Base-by-base conservation (phyloP, 2,329 filamentous ascomycete species). In the Trichophyton simii region DNA sequence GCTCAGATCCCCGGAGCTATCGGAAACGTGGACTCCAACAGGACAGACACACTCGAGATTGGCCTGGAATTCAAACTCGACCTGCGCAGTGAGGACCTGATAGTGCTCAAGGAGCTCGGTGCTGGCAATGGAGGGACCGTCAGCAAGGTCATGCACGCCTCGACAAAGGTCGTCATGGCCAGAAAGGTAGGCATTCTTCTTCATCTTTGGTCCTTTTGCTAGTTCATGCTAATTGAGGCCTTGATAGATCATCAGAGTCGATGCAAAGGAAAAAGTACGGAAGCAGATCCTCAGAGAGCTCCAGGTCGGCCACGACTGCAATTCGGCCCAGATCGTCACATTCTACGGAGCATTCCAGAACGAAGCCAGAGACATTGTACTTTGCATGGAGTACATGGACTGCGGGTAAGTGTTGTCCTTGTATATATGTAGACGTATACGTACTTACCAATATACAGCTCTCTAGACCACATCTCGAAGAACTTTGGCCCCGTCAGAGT, bases 361-460 rank as follows among this genome's bases (percentile, higher is more conserved):
- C 72, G 89, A 95, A 71, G 91, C 91, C 64, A 92, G 95, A 72
- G 94, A 99, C 77, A 95, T 99, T 63, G 95, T 97, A 68, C 92
- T 99, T 87, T 99, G 94, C 75, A 99, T 99, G 94, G 94, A 99
- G 75, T 97, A 99, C 73, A 96, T 96, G 90, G 94, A 99, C 76
- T 90, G 92, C 72, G 94, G 94, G 94, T 97, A 82, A 76, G 89
- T 78, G 18, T 31, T n/a, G 50, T 8, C 54, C 15, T 57, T 55
- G n/a, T 61, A 18, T 44, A 59, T 62, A 52, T 58, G 62, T 52
- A 61, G 0, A 38, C 59, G 42, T 50, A 36, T 18, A 48, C 41
- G 44, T 46, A 58, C 61, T 67, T 57, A 68, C 65, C 64, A 38
- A 66, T 67, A 7, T 20, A 65, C 72, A 96, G 94, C 59, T 88